phyloP scores from a whole-genome alignment of 345 rosid species.

The Citrus unshiu region DNA sequence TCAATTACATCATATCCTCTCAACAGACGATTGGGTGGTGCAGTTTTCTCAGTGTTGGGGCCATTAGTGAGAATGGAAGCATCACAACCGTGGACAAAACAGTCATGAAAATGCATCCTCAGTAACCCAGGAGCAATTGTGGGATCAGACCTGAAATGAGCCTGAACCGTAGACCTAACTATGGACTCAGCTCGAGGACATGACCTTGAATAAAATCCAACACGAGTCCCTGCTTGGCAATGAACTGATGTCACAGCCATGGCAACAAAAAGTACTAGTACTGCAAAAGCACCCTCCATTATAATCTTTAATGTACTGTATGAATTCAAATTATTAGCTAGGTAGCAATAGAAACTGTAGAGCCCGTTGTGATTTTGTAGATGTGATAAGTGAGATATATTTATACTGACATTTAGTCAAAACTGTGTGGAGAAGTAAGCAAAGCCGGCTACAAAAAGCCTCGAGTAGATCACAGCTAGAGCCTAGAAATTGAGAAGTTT shows the following conservation, averaged over 20 bases:
- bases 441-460: not conserved
- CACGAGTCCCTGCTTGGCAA: slow-evolving; percentile 22
- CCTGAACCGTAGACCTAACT: slow-evolving; percentile 29
- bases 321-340: not conserved
- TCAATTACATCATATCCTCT: slow-evolving; percentile 48
- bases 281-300: not conserved
- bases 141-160: slow-evolving; percentile 28
- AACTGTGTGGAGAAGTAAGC: not conserved
- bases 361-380: not conserved
- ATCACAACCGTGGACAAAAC: slow-evolving; percentile 50
- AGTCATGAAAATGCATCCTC: slow-evolving; percentile 61
- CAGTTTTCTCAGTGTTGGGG: slow-evolving; percentile 42
- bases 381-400: not conserved
- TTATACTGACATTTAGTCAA: not conserved
- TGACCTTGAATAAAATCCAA: slow-evolving; percentile 34
- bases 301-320: not conserved
- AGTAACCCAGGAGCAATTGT: slow-evolving; percentile 43
- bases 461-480: not conserved
- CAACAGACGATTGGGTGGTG: slow-evolving; percentile 37
- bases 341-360: no score
- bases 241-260: slow-evolving; percentile 12
- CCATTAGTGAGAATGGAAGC: slow-evolving; percentile 48
- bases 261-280: not conserved
- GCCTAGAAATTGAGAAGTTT: not conserved
- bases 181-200: slow-evolving; percentile 50